Conservation (phyloP, 352 stramenopile species). For the Globisporangium spiculum region DNA sequence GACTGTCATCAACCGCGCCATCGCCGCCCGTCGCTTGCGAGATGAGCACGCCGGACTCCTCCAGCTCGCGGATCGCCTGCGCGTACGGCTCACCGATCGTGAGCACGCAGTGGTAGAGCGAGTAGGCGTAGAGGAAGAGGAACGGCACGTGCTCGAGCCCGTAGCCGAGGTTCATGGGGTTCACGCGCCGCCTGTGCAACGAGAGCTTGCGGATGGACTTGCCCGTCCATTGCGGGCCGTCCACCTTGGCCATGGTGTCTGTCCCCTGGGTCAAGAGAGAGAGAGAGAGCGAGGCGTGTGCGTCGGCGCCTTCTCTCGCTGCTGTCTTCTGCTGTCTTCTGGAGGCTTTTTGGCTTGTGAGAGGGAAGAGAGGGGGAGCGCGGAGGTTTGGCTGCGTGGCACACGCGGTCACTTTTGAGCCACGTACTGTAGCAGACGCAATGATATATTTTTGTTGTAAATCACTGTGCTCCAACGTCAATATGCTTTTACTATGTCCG, state of each 20-base stretch:
- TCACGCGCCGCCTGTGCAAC: slow-evolving; percentile 55
- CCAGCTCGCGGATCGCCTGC: slow-evolving; percentile 69
- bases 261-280: not conserved
- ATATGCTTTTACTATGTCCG: not conserved
- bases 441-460: not conserved
- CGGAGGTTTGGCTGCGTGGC: not conserved
- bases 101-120: slow-evolving; percentile 64
- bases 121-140: slow-evolving; percentile 64
- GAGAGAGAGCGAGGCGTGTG: not conserved
- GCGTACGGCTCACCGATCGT: slow-evolving; percentile 68
- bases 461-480: not conserved
- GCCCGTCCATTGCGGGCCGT: slow-evolving; percentile 58
- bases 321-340: not conserved
- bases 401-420: not conserved
- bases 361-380: slow-evolving; percentile 1
- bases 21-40: slow-evolving; percentile 23
- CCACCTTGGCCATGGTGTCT: slow-evolving; percentile 18
- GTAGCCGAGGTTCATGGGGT: slow-evolving; percentile 57
- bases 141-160: slow-evolving; percentile 72
- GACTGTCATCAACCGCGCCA: slow-evolving; percentile 33
- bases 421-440: not conserved
- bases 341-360: slow-evolving; percentile 10
- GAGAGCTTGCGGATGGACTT: slow-evolving; percentile 68
- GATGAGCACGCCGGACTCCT: slow-evolving; percentile 56
- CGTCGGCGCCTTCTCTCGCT: not conserved